A percentile compares a stretch with the other conserved stretches of the same genome.
Conservation (phyloP, 495 filamentous ascomycete species). For the Staphylotrichum longicolle region DNA sequence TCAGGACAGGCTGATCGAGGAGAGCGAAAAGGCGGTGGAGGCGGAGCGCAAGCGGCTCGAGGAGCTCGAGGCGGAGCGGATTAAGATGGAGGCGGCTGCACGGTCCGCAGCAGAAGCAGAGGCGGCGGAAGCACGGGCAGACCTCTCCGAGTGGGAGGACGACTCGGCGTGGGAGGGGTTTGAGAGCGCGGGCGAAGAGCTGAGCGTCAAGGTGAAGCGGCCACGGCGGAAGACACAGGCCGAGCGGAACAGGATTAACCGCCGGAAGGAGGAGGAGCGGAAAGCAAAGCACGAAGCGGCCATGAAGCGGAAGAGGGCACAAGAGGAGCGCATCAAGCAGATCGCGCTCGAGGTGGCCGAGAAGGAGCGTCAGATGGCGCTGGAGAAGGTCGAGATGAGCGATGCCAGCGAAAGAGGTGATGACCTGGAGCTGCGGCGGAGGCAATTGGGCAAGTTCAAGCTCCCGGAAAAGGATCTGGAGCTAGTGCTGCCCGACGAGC, state of each 20-base stretch:
- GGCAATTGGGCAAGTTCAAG: constrained; percentile 72
- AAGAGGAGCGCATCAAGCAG: constrained; percentile 63
- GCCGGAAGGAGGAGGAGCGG: constrained; percentile 82
- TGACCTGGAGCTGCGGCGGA: constrained; percentile 67
- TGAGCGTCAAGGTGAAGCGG: constrained; percentile 65
- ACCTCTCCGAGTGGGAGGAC: constrained; percentile 69
- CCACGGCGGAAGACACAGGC: constrained; percentile 79
- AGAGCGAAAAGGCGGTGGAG: constrained; percentile 74
- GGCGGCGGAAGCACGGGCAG: constrained; percentile 63
- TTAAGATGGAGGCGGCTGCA: constrained; percentile 52
- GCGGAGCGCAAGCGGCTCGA: constrained; percentile 74
- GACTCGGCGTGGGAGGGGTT: constrained; percentile 88
- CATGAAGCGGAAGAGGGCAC: constrained; percentile 65
- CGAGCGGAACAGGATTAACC: constrained; percentile 81
- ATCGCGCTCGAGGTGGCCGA: constrained; percentile 55
- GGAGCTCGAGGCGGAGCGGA: constrained; percentile 60
- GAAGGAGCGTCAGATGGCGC: constrained; percentile 48
- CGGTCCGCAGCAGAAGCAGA: constrained; percentile 59
- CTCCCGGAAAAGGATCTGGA: constrained; percentile 79
- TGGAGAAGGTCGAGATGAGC: constrained; percentile 43
- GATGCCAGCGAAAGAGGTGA: constrained; percentile 50
- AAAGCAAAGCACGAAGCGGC: constrained; percentile 65
- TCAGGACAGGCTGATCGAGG: constrained; percentile 65
- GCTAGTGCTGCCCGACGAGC: constrained; percentile 86
- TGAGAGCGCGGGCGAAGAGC: constrained; percentile 61